Base-by-base conservation (phyloP, 2,329 filamentous ascomycete genomes). In the Colletotrichum navitas region DNA sequence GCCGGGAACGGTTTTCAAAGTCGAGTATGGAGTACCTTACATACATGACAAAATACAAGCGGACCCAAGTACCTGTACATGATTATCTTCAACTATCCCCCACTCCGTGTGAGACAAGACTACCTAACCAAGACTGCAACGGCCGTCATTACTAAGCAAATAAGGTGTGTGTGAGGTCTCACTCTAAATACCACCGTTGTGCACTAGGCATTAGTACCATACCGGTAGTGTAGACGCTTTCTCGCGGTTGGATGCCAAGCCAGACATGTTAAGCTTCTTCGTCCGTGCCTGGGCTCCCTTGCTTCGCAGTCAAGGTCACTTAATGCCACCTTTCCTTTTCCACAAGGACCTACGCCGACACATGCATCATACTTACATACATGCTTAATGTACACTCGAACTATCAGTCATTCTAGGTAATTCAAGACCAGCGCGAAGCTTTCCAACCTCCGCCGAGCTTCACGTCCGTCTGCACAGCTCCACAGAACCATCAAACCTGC, bases 401-500 rank as follows among this genome's bases (percentile, higher is more conserved):
- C 41, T 3, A 39, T 29, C 36, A 10, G 10, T 24, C 39, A 16
- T 24, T 26, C 34, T 43, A 43, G 43, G 43, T 6, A 47, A 47
- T n/a, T 47, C 21, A 10, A 34, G 18, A 18, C n/a, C 26, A 41
- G 26, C 43, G 11, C 36, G 21, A 45, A 43, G 36, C 61, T 63
- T 55, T 32, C 2, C 21, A n/a, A 14, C 63, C 21, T 34, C 63
- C 32, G 24, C 29, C 58, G 47, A 29, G 32, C 60, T 54, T 49
- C 32, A 59, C 49, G 36, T 47, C 64, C 43, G 43, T n/a, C 68
- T 43, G 59, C 21, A 43, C 45, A 68, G 65, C 59, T 71, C 65
- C 65, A 68, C 59, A 54, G 58, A 63, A 63, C 65, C 68, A 68
- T 65, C 59, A 12, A 32, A 36, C 32, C 60, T 63, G 60, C 47